Conservation (phyloP, 2,329 filamentous ascomycete species). For the Pseudogymnoascus sp. region DNA sequence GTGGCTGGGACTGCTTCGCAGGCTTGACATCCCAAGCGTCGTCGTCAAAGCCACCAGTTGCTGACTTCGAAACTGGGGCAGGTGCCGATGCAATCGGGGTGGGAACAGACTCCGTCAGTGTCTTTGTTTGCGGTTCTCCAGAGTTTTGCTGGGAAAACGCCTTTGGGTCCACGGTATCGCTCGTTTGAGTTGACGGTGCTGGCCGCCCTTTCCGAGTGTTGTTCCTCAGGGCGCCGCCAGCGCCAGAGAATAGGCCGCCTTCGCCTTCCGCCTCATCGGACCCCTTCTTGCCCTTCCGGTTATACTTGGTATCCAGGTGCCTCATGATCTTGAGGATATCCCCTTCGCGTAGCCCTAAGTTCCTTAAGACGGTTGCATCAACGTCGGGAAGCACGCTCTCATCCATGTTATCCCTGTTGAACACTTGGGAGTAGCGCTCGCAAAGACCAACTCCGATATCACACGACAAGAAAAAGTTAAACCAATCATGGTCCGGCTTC, state of each 20-base stretch:
- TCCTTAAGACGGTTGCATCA: constrained; percentile 71
- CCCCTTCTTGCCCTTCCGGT: constrained; percentile 52
- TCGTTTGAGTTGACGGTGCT: constrained; percentile 75
- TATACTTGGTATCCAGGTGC: constrained; percentile 71
- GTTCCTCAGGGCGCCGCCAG: constrained; percentile 83
- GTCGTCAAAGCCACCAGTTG: constrained; percentile 71
- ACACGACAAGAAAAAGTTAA: constrained; percentile 92
- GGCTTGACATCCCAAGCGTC: constrained; percentile 97
- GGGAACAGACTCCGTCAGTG: constrained; percentile 35
- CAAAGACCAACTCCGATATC: constrained; percentile 89
- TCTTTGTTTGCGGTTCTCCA: constrained; percentile 26
- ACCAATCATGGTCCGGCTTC: constrained; percentile 89
- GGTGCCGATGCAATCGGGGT: constrained; percentile 36
- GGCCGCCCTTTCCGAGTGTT: constrained; percentile 91
- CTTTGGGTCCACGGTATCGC: constrained; percentile 78
- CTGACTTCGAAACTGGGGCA: constrained; percentile 39
- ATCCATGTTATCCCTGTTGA: constrained; percentile 88
- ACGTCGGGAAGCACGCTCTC: constrained; percentile 89
- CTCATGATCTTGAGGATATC: constrained; percentile 96
- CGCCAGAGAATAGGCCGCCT: constrained; percentile 80
- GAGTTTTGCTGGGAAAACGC: constrained; percentile 63
- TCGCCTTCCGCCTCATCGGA: constrained; percentile 45
- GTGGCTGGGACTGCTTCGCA: constrained; percentile 44
- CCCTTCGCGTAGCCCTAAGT: constrained; percentile 86
- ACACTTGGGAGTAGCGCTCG: constrained; percentile 87